These are phyloP conservation scores for Takakia lepidozioides DNA, from an alignment of 225 moss, liverwort and hornwort species.

Conservation along the genomic window DNA sequence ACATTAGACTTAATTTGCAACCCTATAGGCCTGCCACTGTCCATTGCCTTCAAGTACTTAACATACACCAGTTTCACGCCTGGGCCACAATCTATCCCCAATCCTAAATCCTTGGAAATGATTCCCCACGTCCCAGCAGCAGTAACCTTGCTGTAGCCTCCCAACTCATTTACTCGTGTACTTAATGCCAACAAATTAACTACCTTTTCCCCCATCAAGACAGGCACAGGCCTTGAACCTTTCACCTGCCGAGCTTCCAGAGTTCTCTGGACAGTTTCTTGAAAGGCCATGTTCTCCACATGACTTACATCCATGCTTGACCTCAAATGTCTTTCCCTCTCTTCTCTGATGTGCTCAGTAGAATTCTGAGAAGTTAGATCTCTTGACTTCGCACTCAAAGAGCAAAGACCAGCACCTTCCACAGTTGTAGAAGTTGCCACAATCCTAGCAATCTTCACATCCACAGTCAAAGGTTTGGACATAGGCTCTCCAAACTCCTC, in stretches of 20 bases:
- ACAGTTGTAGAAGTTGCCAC: too few relatives aligned
- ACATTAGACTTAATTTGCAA: background rate
- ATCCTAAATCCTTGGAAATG: constrained; percentile 54
- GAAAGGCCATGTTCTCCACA: constrained; percentile 9
- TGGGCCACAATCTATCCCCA: constrained; percentile 64
- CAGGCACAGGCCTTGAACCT: constrained; percentile 54
- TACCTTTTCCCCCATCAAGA: constrained; percentile 31
- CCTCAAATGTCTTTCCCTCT: constrained; percentile 4
- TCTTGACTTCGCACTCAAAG: too few relatives aligned
- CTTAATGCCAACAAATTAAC: constrained; percentile 56
- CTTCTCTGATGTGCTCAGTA: background rate
- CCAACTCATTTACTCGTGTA: constrained; percentile 44
- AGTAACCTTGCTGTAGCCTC: constrained; percentile 60
- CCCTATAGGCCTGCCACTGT: constrained; percentile 11
- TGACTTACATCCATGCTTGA: constrained; percentile 1
- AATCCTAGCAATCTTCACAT: constrained; percentile 6
- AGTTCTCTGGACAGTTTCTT: constrained; percentile 19
- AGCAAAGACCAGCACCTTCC: too few relatives aligned
- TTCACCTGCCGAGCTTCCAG: constrained; percentile 31
- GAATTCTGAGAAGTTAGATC: too few relatives aligned
- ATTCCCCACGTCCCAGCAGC: constrained; percentile 49
- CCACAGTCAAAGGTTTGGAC: too few relatives aligned
- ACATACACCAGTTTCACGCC: constrained; percentile 78
- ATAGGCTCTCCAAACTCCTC: constrained; percentile 12
- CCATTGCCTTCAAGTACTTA: constrained; percentile 59